Base-by-base conservation (phyloP, 2,329 filamentous ascomycete species). In the Biscogniauxia marginata region DNA sequence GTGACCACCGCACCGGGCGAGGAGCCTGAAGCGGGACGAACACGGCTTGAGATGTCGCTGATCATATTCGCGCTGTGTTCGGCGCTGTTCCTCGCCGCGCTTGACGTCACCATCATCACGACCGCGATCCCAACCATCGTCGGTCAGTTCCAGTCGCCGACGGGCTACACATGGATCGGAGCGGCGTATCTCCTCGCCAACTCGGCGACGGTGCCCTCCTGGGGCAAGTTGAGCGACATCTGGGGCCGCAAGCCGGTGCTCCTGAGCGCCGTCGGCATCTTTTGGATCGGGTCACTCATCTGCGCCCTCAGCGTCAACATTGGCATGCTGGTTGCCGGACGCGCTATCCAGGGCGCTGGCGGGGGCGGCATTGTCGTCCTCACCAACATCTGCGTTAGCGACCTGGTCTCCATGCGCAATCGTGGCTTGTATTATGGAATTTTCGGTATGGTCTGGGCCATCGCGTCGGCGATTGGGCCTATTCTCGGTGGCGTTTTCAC, bases 111-210 rank as follows among this genome's bases (percentile, higher is more conserved):
- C 24, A 87, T 89, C 67, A 77, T 90, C 63, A 81, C 87, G 9
- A 89, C 86, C 0, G 84, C 86, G 5, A 77, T 89, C 4, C 86
- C 87, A 0, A 85, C 84, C 13, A 89, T 90, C 60, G 79, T 83
- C 4, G 72, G 73, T 30, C 78, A 88, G 57, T 83, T 93, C 58
- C 67, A 84, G 46, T 89, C 88, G 5, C 84, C 84, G 3, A 76
- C 82, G 16, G 89, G 88, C 21, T 93, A 92, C 72, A 83, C 86
- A 51, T 93, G 89, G 90, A 86, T 93, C 59, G 89, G 89, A 13
- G 85, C 83, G 39, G 84, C 88, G 2, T 93, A 89, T 66, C 77
- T 91, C 6, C 82, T 93, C 9, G 87, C 85, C 54, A 87, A 85
- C 67, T 85, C 88, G 1, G 83, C 78, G 70, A 81, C 83, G 1